Conservation (phyloP, 148 eudicot genomes). For the Pharnaceum exiguum region DNA sequence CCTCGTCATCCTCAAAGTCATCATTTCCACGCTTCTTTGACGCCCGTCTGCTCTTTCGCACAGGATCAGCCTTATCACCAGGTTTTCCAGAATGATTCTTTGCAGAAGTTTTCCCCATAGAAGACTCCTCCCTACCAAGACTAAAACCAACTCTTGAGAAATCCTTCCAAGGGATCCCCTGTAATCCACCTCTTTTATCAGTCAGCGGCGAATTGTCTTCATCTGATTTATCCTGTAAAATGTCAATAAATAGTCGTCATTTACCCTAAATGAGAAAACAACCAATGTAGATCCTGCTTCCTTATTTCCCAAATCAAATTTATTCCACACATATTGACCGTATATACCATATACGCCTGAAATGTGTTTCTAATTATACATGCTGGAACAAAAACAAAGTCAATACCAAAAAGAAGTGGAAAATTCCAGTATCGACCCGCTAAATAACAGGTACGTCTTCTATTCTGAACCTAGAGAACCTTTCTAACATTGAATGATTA, state of each 20-base stretch:
- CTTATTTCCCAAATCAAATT: too few species aligned
- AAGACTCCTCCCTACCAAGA: conserved; percentile 49
- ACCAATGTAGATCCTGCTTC: background rate
- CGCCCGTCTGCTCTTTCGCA: conserved; percentile 63
- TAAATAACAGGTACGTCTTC: too few species aligned
- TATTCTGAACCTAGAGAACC: too few species aligned
- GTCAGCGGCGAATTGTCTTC: conserved; percentile 33
- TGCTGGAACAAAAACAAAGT: background rate
- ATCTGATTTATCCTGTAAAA: conserved; percentile 53
- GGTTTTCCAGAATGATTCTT: conserved; percentile 37
- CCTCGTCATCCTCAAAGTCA: conserved; percentile 71
- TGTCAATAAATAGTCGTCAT: background rate
- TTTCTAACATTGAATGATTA: too few species aligned
- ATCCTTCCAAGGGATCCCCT: conserved; percentile 84
- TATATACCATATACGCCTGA: background rate
- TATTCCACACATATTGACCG: too few species aligned
- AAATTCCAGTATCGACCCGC: background rate
- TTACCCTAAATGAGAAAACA: conserved; percentile 5
- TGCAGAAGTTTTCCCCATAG: conserved; percentile 33
- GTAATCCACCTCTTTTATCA: conserved; percentile 49
- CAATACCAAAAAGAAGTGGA: background rate
- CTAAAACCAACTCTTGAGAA: conserved; percentile 52
- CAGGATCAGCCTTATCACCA: conserved; percentile 49
- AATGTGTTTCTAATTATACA: background rate
- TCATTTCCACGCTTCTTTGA: conserved; percentile 61